These are phyloP conservation scores for Tricholoma hemisulphureum DNA, from an alignment of 768 basidiomycete genomes.

Conservation along the genomic window DNA sequence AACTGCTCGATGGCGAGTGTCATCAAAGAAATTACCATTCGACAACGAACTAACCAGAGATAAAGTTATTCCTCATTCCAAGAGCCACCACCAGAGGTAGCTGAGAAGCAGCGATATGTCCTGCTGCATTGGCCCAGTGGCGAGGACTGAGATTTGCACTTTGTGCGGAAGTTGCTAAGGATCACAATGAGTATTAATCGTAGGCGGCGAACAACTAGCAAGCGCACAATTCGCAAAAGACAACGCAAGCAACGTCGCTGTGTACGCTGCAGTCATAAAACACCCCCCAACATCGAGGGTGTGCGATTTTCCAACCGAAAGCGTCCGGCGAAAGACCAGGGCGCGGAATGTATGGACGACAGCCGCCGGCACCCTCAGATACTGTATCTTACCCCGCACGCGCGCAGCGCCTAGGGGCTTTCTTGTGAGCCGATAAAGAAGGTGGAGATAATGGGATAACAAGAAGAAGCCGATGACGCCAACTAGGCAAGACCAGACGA, in stretches of 20 bases:
- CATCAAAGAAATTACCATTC: neutral
- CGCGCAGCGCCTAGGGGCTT: neutral
- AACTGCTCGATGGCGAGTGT: constrained; percentile 27
- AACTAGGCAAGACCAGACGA: no score
- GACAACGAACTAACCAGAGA: constrained; percentile 31
- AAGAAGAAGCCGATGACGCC: no score
- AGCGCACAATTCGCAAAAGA: constrained; percentile 40
- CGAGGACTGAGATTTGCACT: constrained; percentile 34
- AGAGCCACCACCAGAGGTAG: constrained; percentile 56
- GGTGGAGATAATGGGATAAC: no score
- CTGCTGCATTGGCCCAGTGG: constrained; percentile 43
- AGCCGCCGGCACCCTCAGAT: constrained; percentile 13
- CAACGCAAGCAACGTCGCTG: constrained; percentile 30
- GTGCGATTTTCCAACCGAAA: constrained; percentile 28
- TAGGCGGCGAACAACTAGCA: neutral
- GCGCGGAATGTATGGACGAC: constrained; percentile 15
- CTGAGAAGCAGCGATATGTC: constrained; percentile 45
- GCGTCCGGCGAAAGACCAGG: constrained; percentile 16
- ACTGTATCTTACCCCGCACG: neutral
- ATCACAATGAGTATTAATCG: neutral
- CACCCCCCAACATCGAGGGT: constrained; percentile 36
- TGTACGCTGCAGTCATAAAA: constrained; percentile 34
- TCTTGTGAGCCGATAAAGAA: no score
- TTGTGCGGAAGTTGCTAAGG: constrained; percentile 27
- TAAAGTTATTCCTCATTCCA: constrained; percentile 54